Percentiles rank a stretch among this genome's conserved stretches.
Conservation (phyloP, 1,139 yeast species). For the Blastobotrys serpentis region DNA sequence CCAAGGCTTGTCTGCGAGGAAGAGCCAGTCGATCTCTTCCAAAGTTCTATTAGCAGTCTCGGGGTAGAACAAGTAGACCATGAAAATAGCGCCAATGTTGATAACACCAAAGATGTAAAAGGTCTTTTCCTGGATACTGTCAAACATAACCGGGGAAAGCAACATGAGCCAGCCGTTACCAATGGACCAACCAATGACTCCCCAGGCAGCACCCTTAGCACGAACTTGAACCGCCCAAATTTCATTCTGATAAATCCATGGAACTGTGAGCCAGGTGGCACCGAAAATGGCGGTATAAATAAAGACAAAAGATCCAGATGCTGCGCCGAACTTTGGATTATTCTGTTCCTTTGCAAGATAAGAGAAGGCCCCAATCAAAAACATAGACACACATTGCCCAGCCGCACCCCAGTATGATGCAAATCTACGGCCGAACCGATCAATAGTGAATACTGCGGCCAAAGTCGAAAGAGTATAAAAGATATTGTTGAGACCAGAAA, state of each 20-base stretch:
- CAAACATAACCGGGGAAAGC: conserved; percentile 42
- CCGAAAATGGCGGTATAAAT: conserved; percentile 38
- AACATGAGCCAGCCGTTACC: conserved; percentile 45
- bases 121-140: conserved; percentile 38
- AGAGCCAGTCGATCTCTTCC: conserved; percentile 40
- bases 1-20: conserved; percentile 32
- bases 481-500: conserved; percentile 35
- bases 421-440: conserved; percentile 37
- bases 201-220: conserved; percentile 32
- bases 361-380: conserved; percentile 42
- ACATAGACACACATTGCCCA: conserved; percentile 40
- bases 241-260: conserved; percentile 26
- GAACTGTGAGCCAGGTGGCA: conserved; percentile 36
- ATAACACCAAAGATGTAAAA: conserved; percentile 38
- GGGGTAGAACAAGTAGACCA: conserved; percentile 45
- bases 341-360: conserved; percentile 31
- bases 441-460: conserved; percentile 36
- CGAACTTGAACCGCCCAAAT: conserved; percentile 23
- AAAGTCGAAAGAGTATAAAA: conserved; percentile 34
- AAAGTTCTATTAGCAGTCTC: conserved; percentile 41
- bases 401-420: conserved; percentile 34
- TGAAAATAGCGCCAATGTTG: conserved; percentile 27
- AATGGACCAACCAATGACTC: conserved; percentile 43
- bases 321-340: conserved; percentile 36
- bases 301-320: conserved; percentile 42